A percentile compares a stretch with the other conserved stretches of the same genome.
Evolutionary conservation across 2,329 filamentous ascomycete genomes (phyloP).

Genomic region (Fusarium chaquense): DNA sequence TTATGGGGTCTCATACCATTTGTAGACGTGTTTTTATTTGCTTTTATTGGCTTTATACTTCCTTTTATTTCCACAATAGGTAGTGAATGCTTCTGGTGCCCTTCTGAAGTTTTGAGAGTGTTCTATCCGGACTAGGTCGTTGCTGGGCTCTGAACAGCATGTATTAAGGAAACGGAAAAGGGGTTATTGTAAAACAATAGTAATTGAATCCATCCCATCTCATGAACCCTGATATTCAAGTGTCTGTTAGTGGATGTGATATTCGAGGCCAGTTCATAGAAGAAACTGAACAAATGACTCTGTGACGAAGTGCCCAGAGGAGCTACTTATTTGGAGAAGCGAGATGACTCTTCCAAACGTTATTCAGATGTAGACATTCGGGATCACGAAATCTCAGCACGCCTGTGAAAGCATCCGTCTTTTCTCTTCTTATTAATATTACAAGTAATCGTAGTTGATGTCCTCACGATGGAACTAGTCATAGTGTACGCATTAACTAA

Average conservation of each 20-base stretch:
- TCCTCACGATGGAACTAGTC: neutral
- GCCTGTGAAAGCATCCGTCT: neutral
- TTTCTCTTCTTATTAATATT: neutral
- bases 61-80: slow-evolving; percentile 32
- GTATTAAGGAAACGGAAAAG: slow-evolving; percentile 13
- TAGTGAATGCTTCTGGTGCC: slow-evolving; percentile 36
- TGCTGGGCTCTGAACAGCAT: slow-evolving; percentile 3
- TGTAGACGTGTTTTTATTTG: slow-evolving; percentile 44
- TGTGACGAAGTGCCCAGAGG: too few relatives aligned
- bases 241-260: slow-evolving; percentile 13
- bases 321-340: too few relatives aligned
- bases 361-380: too few relatives aligned
- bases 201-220: slow-evolving; percentile 6
- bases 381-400: neutral
- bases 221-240: neutral
- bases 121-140: slow-evolving; percentile 8
- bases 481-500: neutral
- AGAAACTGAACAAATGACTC: slow-evolving; percentile 9
- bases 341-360: too few relatives aligned
- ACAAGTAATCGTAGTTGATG: neutral
- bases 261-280: slow-evolving; percentile 14
- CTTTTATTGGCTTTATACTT: slow-evolving; percentile 26
- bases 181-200: slow-evolving; percentile 1
- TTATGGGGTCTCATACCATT: slow-evolving; percentile 44
- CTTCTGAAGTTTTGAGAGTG: slow-evolving; percentile 17